phyloP scores from a whole-genome alignment of 2,329 filamentous ascomycete species.

The Arthroderma sp. region DNA sequence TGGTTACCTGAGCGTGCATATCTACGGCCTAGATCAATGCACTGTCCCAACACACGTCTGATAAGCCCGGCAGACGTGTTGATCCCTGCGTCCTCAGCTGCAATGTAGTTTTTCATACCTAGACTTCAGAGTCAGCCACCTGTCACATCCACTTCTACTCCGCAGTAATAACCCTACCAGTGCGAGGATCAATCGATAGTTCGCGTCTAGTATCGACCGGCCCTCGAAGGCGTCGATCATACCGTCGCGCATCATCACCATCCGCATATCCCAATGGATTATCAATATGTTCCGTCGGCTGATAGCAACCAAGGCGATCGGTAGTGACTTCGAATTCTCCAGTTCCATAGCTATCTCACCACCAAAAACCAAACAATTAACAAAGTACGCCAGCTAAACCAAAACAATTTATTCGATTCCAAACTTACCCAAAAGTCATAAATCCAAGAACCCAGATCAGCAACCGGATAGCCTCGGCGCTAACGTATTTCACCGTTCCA shows the following conservation, averaged over 20 bases:
- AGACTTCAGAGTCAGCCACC: constrained; percentile 9
- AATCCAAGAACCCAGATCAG: constrained; percentile 82
- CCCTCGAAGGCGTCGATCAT: constrained; percentile 66
- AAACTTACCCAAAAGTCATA: constrained; percentile 62
- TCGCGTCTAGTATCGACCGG: constrained; percentile 68
- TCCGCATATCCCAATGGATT: constrained; percentile 74
- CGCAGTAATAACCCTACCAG: constrained; percentile 35
- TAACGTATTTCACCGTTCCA: constrained; percentile 80
- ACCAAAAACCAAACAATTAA: constrained; percentile 3
- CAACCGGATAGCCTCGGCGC: constrained; percentile 78
- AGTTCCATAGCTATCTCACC: constrained; percentile 41
- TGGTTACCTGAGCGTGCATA: constrained; percentile 55
- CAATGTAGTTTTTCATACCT: constrained; percentile 84
- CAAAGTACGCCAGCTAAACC: not conserved
- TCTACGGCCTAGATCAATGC: constrained; percentile 65
- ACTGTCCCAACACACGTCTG: constrained; percentile 56
- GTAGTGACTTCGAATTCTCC: constrained; percentile 75
- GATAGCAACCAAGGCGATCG: constrained; percentile 66
- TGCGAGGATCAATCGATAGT: constrained; percentile 60
- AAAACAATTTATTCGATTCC: not conserved
- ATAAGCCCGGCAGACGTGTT: constrained; percentile 71
- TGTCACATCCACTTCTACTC: not conserved
- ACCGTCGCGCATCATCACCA: constrained; percentile 70
- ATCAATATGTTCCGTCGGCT: constrained; percentile 74
- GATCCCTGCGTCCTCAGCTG: constrained; percentile 64